Conservation (phyloP, 495 filamentous ascomycete genomes). For the Parathielavia hyrcaniae region DNA sequence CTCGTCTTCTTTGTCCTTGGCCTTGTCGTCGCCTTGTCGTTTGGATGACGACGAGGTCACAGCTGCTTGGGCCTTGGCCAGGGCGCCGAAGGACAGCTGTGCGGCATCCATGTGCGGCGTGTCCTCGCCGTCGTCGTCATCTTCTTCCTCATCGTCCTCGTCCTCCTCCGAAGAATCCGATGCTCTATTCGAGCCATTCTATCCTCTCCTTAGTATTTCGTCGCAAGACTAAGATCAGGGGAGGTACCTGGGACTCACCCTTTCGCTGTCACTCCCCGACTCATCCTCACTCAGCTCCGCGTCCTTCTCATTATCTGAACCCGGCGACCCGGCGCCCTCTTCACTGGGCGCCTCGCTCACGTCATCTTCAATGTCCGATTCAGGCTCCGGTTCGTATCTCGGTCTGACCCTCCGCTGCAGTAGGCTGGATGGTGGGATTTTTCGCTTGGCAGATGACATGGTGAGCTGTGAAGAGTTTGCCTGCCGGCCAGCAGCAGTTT, state of each 20-base stretch:
- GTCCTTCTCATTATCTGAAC: constrained; percentile 27
- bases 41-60: constrained; percentile 40
- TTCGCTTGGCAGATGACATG: constrained; percentile 33
- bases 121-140: too few relatives aligned
- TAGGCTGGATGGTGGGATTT: constrained; percentile 20
- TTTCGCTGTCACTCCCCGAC: constrained; percentile 24
- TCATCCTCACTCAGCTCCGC: constrained; percentile 27
- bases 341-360: constrained; percentile 30
- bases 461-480: not conserved
- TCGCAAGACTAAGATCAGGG: not conserved
- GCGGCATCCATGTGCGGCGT: constrained; percentile 32
- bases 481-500: not conserved
- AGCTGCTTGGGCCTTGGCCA: constrained; percentile 76
- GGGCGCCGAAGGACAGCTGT: constrained; percentile 73
- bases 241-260: constrained; percentile 1
- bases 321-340: constrained; percentile 32
- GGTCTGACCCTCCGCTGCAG: constrained; percentile 57
- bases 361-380: constrained; percentile 41
- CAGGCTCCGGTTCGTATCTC: constrained; percentile 48
- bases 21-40: constrained; percentile 3
- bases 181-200: constrained; percentile 17
- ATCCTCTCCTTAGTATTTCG: constrained; percentile 10
- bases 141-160: constrained; percentile 33
- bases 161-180: constrained; percentile 24
- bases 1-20: constrained; percentile 15